A percentile compares a stretch with the other conserved stretches of the same genome.
Evolutionary conservation across 306 rosid genomes (phyloP).

Genomic region (Rosa lucieae): DNA sequence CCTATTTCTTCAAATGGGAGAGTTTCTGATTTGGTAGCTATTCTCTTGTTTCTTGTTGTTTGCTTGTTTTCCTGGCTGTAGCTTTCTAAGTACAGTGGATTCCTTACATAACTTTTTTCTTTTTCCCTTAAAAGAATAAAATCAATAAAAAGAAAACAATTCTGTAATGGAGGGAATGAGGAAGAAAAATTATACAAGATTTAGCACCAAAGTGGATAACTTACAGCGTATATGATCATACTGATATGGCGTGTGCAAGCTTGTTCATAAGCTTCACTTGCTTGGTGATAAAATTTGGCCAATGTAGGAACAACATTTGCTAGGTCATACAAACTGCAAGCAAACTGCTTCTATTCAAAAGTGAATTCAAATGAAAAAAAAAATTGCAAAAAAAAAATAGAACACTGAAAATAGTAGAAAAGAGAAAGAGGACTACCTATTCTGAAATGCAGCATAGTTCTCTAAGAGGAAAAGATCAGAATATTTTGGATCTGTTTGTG

Average conservation of each 20-base stretch:
- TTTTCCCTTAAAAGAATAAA: neutral
- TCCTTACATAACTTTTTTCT: too few relatives aligned
- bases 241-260: slow-evolving; percentile 93
- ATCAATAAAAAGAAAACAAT: neutral
- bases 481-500: slow-evolving; percentile 86
- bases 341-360: slow-evolving; percentile 23
- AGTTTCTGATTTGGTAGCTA: too few relatives aligned
- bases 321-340: slow-evolving; percentile 85
- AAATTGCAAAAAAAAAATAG: neutral
- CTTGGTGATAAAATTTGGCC: slow-evolving; percentile 98
- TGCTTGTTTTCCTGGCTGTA: too few relatives aligned
- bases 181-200: slow-evolving; percentile 12
- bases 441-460: slow-evolving; percentile 98
- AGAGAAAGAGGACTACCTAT: slow-evolving; percentile 56
- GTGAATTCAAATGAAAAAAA: slow-evolving; percentile 18
- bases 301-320: slow-evolving; percentile 97
- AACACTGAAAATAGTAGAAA: slow-evolving; percentile 4
- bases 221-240: slow-evolving; percentile 81
- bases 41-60: too few relatives aligned
- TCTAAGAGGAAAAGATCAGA: slow-evolving; percentile 86
- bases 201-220: slow-evolving; percentile 28
- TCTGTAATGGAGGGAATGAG: neutral
- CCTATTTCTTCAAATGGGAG: too few relatives aligned
- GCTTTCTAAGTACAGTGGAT: too few relatives aligned
- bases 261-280: slow-evolving; percentile 96